These are phyloP conservation scores for Perilla frutescens DNA, from an alignment of 257 asterid genomes.

Conservation along the genomic window DNA sequence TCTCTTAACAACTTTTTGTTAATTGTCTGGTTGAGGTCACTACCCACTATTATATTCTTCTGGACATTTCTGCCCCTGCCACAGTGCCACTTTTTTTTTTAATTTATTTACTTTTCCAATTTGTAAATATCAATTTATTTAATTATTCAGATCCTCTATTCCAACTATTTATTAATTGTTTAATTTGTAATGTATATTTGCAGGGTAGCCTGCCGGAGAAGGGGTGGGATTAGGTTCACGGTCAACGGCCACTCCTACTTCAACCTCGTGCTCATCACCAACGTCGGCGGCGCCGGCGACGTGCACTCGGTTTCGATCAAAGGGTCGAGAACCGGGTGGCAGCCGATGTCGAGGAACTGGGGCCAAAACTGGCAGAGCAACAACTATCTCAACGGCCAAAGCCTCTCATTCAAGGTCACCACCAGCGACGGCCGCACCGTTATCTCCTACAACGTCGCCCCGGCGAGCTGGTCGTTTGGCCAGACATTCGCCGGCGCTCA, in stretches of 20 bases:
- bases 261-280: slow-evolving; percentile 80
- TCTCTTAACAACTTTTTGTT: neutral
- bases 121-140: neutral
- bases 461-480: slow-evolving; percentile 81
- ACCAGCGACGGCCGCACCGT: slow-evolving; percentile 76
- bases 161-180: too few relatives aligned
- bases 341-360: slow-evolving; percentile 89
- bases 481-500: slow-evolving; percentile 86
- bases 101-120: neutral
- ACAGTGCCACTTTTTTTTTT: too few relatives aligned
- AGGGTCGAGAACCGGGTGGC: slow-evolving; percentile 85
- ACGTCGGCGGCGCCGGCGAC: slow-evolving; percentile 92
- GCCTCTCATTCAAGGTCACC: slow-evolving; percentile 83
- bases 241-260: slow-evolving; percentile 88
- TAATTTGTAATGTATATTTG: neutral
- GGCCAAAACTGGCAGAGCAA: slow-evolving; percentile 96
- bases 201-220: slow-evolving; percentile 84
- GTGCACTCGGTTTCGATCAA: slow-evolving; percentile 75
- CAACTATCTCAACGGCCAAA: slow-evolving; percentile 70
- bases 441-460: slow-evolving; percentile 71
- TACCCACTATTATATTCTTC: neutral
- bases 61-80: slow-evolving; percentile 38
- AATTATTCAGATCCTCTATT: too few relatives aligned
- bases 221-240: slow-evolving; percentile 89
- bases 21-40: slow-evolving; percentile 29